A percentile compares a stretch with the other conserved stretches of the same genome.
phyloP scores from a whole-genome alignment of 495 filamentous ascomycete genomes.

The Podospora anserina region DNA sequence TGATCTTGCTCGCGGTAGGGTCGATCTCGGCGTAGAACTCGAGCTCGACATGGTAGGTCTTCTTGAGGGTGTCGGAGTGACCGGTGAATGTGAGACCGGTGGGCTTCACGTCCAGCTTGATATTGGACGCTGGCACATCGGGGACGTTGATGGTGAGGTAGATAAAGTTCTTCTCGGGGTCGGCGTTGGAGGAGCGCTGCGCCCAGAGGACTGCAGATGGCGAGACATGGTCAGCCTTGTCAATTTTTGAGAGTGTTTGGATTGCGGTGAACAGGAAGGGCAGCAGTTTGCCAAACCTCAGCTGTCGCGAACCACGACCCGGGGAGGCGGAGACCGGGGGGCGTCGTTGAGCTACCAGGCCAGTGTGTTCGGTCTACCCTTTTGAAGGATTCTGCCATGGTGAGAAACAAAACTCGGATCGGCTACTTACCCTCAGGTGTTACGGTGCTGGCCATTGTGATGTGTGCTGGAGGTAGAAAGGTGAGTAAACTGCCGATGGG shows the following conservation, averaged over 20 bases:
- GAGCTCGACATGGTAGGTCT: slow-evolving; percentile 79
- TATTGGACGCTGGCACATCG: slow-evolving; percentile 65
- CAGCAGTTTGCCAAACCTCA: neutral
- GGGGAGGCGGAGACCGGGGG: neutral
- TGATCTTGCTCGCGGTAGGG: slow-evolving; percentile 68
- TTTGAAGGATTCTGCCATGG: neutral
- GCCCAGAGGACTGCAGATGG: slow-evolving; percentile 80
- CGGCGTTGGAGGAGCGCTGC: slow-evolving; percentile 81
- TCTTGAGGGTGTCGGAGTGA: slow-evolving; percentile 72
- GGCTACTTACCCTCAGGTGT: slow-evolving; percentile 33
- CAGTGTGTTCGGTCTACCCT: neutral
- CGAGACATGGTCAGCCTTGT: slow-evolving; percentile 4
- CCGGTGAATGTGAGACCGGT: slow-evolving; percentile 78
- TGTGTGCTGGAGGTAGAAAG: slow-evolving; percentile 8
- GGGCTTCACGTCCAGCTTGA: slow-evolving; percentile 77
- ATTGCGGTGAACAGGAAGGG: neutral
- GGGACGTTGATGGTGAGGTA: slow-evolving; percentile 84
- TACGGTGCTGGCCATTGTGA: slow-evolving; percentile 29
- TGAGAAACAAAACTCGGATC: neutral
- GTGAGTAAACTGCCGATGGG: slow-evolving; percentile 12
- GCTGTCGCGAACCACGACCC: neutral
- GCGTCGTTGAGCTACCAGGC: neutral
- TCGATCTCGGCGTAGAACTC: slow-evolving; percentile 93
- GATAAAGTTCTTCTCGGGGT: slow-evolving; percentile 83
- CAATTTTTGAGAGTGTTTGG: neutral